Percentiles rank a stretch among this genome's conserved stretches.
Conservation (phyloP, 2,329 filamentous ascomycete species). For the Cladosporium oxysporum region DNA sequence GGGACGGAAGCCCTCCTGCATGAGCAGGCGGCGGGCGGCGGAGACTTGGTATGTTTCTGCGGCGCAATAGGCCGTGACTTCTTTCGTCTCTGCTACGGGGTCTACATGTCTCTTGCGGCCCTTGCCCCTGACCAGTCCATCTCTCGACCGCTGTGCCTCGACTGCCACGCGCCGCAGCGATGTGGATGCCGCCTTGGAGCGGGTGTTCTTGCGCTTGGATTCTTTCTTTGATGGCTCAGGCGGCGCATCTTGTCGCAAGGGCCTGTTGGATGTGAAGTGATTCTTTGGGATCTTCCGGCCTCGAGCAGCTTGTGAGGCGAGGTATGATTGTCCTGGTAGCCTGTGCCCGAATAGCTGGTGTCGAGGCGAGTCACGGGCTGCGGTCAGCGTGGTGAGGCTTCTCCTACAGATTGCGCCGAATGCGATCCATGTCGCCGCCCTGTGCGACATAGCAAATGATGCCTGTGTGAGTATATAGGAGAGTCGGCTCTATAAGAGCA, state of each 20-base stretch:
- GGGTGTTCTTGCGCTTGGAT: slow-evolving; percentile 51
- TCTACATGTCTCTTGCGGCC: slow-evolving; percentile 48
- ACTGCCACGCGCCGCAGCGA: slow-evolving; percentile 83
- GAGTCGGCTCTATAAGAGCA: neutral
- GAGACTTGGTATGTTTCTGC: slow-evolving; percentile 67
- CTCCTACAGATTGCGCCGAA: slow-evolving; percentile 26
- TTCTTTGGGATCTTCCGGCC: slow-evolving; percentile 28
- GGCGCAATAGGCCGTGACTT: slow-evolving; percentile 65
- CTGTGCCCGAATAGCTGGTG: slow-evolving; percentile 19
- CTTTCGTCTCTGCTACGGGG: slow-evolving; percentile 49
- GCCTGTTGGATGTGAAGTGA: slow-evolving; percentile 30
- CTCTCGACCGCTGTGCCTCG: slow-evolving; percentile 70
- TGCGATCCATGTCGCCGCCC: slow-evolving; percentile 34
- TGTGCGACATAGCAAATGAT: slow-evolving; percentile 10
- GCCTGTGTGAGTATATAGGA: neutral
- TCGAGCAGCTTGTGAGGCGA: slow-evolving; percentile 27
- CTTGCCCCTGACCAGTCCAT: slow-evolving; percentile 53
- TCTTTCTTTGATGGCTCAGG: slow-evolving; percentile 25
- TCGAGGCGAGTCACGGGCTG: slow-evolving; percentile 25
- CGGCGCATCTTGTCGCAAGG: slow-evolving; percentile 24
- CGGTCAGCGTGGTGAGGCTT: slow-evolving; percentile 28
- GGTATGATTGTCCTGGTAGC: slow-evolving; percentile 23
- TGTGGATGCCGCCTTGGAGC: slow-evolving; percentile 62
- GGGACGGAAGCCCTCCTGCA: slow-evolving; percentile 60
- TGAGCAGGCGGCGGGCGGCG: slow-evolving; percentile 58